phyloP scores from a whole-genome alignment of 495 filamentous ascomycete genomes.

The Podospora pseudocomata region DNA sequence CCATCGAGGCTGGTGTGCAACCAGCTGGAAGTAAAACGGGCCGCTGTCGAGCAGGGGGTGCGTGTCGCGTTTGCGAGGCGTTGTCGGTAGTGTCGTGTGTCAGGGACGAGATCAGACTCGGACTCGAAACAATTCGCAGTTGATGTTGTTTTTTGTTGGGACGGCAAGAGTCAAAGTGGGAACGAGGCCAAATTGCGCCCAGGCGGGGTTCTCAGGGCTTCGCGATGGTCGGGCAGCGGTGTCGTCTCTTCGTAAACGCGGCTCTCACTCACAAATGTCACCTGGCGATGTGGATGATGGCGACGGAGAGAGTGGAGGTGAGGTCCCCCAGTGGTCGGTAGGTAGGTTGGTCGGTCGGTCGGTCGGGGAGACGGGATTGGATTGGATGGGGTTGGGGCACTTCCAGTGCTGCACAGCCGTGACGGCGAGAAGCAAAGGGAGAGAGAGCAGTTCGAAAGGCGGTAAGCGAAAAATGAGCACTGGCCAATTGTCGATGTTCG shows the following conservation, averaged over 20 bases:
- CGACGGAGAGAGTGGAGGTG: neutral
- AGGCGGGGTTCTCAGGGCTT: neutral
- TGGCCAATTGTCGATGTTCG: constrained; percentile 28
- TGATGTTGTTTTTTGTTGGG: neutral
- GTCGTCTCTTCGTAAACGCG: neutral
- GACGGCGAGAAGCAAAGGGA: constrained; percentile 5
- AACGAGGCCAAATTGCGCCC: neutral
- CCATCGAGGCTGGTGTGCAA: neutral
- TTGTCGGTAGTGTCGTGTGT: neutral
- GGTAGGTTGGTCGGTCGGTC: neutral
- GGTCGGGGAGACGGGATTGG: neutral
- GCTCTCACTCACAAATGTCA: neutral
- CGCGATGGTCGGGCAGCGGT: neutral
- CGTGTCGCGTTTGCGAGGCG: neutral
- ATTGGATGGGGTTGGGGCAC: neutral
- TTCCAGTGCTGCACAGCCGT: neutral
- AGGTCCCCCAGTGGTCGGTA: neutral
- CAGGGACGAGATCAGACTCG: neutral
- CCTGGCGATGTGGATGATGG: neutral
- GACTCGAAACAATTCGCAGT: neutral
- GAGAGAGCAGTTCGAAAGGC: constrained; percentile 23
- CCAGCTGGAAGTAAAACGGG: neutral
- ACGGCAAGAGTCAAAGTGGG: neutral
- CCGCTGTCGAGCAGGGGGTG: neutral
- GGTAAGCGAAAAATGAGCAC: constrained; percentile 49